phyloP scores from a whole-genome alignment of 805 yeast species.

The Candida schatavii region DNA sequence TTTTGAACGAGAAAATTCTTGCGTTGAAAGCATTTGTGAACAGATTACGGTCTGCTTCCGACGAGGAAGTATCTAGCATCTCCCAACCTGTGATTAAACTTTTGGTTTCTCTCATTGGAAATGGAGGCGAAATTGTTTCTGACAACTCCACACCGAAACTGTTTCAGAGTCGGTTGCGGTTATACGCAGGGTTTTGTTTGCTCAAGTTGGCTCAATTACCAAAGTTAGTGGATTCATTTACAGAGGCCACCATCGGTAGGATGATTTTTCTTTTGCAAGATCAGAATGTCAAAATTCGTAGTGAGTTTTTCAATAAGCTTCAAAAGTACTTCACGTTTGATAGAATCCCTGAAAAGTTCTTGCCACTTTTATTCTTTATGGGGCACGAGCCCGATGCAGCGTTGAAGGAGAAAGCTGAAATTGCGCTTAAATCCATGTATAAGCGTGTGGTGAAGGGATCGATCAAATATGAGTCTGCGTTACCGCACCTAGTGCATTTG shows the following conservation, averaged over 20 bases:
- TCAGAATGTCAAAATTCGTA: constrained; percentile 56
- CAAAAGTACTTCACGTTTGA: constrained; percentile 51
- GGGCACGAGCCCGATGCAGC: constrained; percentile 70
- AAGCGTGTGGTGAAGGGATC: constrained; percentile 27
- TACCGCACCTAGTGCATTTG: constrained; percentile 65
- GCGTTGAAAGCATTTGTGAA: constrained; percentile 59
- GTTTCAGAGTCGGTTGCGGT: constrained; percentile 59
- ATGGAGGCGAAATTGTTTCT: constrained; percentile 74
- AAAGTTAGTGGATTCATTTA: constrained; percentile 49
- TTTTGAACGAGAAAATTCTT: constrained; percentile 47
- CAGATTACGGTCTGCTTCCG: constrained; percentile 43
- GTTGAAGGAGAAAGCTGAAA: constrained; percentile 49
- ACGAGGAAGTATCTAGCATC: constrained; percentile 35
- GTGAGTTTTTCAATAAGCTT: constrained; percentile 46
- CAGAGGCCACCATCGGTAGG: constrained; percentile 49
- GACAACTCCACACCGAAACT: constrained; percentile 47
- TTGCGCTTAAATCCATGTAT: constrained; percentile 70
- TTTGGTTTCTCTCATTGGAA: constrained; percentile 61
- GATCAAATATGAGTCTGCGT: constrained; percentile 60
- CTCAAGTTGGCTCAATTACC: constrained; percentile 62
- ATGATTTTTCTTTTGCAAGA: constrained; percentile 66
- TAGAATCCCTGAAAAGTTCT: constrained; percentile 58
- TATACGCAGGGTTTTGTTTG: constrained; percentile 64
- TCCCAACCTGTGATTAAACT: constrained; percentile 68
- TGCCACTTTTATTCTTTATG: constrained; percentile 65